A percentile compares a stretch with the other conserved stretches of the same genome.
Conservation (phyloP, 2,329 filamentous ascomycete species). For the Diaporthe caulivora region DNA sequence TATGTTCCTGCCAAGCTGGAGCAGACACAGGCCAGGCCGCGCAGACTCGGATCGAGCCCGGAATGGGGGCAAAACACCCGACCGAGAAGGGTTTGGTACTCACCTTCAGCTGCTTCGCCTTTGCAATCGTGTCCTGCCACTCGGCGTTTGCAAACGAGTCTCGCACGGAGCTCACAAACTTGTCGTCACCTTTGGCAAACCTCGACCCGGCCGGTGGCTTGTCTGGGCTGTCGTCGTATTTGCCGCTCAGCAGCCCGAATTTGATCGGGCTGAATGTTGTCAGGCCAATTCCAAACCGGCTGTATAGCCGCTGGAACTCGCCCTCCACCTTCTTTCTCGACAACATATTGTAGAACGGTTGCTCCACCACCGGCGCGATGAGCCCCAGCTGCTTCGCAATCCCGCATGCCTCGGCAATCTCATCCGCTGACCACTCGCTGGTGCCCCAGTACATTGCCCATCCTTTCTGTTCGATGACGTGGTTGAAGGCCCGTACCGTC, state of each 20-base stretch:
- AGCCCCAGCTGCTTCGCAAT: conserved; percentile 71
- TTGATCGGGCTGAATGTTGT: conserved; percentile 71
- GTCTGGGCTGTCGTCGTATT: conserved; percentile 74
- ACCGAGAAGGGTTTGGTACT: neutral
- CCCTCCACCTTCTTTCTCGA: conserved; percentile 72
- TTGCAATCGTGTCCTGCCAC: conserved; percentile 65
- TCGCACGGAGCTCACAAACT: conserved; percentile 68
- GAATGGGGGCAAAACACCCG: too few species aligned
- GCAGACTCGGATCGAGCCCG: neutral
- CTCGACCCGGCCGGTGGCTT: conserved; percentile 71
- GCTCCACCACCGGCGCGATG: conserved; percentile 74
- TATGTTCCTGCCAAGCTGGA: neutral
- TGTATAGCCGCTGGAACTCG: conserved; percentile 72
- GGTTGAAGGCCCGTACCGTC: conserved; percentile 77
- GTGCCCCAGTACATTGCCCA: conserved; percentile 81
- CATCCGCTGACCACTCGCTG: conserved; percentile 77
- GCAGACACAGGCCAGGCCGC: neutral
- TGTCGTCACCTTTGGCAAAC: conserved; percentile 68
- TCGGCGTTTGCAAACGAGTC: conserved; percentile 65
- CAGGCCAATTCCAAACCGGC: conserved; percentile 68
- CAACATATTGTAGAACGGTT: conserved; percentile 77
- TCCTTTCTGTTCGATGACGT: conserved; percentile 73
- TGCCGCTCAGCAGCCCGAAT: conserved; percentile 70
- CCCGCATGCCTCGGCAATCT: conserved; percentile 73
- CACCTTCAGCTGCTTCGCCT: conserved; percentile 65